These are phyloP conservation scores for Didymella pomorum DNA, from an alignment of 2,329 filamentous ascomycete species.

Conservation along the genomic window DNA sequence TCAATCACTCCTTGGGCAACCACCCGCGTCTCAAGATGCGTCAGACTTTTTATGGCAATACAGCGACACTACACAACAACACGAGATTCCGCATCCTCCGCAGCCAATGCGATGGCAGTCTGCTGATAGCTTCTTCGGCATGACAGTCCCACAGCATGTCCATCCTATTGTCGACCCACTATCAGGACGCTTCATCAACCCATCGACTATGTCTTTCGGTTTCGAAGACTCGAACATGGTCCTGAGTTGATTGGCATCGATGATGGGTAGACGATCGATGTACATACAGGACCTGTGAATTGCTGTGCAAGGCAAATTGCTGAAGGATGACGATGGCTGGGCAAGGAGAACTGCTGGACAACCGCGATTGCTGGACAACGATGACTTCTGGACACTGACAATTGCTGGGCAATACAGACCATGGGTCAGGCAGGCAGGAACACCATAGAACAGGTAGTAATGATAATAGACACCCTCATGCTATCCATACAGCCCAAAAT, in stretches of 20 bases:
- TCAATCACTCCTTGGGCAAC: neutral
- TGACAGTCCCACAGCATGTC: neutral
- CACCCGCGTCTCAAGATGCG: neutral
- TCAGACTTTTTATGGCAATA: neutral
- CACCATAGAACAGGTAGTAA: neutral
- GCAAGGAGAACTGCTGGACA: too few species aligned
- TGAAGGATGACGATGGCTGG: neutral
- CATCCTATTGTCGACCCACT: neutral
- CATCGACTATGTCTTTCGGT: neutral
- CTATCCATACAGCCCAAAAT: neutral
- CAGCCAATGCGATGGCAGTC: neutral
- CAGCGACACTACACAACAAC: neutral
- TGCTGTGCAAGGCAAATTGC: neutral
- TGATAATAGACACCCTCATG: neutral
- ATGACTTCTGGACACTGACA: too few species aligned
- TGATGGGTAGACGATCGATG: neutral
- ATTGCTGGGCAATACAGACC: neutral
- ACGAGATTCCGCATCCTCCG: neutral
- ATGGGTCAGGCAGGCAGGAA: neutral
- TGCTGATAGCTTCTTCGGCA: neutral
- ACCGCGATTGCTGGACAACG: too few species aligned
- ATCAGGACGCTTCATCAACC: conserved; percentile 1
- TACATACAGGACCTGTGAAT: neutral
- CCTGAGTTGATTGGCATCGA: neutral
- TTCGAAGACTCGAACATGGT: neutral